These are phyloP conservation scores for Chlorella sorokiniana DNA, from an alignment of 139 green algal species.

Conservation along the genomic window DNA sequence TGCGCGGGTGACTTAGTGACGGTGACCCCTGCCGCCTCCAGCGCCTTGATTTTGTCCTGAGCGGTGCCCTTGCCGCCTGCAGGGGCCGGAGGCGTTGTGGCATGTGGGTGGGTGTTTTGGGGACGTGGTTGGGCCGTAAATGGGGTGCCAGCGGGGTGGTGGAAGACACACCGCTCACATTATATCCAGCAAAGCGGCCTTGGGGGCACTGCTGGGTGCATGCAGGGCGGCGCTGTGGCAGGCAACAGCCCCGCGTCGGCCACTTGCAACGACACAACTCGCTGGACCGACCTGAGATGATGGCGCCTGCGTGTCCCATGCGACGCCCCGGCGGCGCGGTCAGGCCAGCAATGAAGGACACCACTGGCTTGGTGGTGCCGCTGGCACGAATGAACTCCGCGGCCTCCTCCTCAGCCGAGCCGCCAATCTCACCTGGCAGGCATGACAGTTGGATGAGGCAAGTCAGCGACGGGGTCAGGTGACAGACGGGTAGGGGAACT, in stretches of 20 bases:
- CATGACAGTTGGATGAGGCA: neutral
- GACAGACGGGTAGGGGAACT: too few relatives aligned
- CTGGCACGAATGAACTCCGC: constrained; percentile 88
- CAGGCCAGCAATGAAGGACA: constrained; percentile 98
- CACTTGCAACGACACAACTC: neutral
- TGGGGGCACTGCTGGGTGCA: too few relatives aligned
- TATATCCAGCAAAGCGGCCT: too few relatives aligned
- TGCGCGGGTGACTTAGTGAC: constrained; percentile 82
- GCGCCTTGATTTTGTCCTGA: constrained; percentile 93
- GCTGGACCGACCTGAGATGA: constrained; percentile 67
- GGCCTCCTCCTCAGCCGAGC: constrained; percentile 97
- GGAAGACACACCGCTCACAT: too few relatives aligned
- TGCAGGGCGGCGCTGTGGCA: too few relatives aligned
- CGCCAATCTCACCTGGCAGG: constrained; percentile 90
- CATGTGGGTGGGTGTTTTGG: too few relatives aligned
- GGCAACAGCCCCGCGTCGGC: too few relatives aligned
- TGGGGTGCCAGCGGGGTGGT: neutral
- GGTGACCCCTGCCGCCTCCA: constrained; percentile 89
- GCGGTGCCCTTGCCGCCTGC: constrained; percentile 95
- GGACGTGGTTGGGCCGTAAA: neutral
- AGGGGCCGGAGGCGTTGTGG: constrained; percentile 60
- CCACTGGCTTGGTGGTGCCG: constrained; percentile 95
- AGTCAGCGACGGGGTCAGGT: too few relatives aligned
- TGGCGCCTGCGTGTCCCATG: constrained; percentile 98
- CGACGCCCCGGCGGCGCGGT: constrained; percentile 94